Base-by-base conservation (phyloP, 495 filamentous ascomycete species). In the Xylaria palmicola region DNA sequence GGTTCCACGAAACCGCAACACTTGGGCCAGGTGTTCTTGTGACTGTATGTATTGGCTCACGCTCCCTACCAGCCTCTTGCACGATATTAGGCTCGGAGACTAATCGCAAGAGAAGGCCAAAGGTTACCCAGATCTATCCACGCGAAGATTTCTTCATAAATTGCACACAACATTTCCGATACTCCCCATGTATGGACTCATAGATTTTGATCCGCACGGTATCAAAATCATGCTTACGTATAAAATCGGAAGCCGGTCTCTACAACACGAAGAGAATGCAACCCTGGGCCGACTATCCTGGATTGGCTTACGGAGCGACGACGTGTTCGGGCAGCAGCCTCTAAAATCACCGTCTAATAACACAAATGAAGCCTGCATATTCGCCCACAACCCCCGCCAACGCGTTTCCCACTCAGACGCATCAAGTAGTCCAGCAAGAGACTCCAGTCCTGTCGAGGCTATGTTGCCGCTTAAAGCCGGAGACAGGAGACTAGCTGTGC, bases 141-240 rank as follows among this genome's bases (percentile, higher is more conserved):
- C 93, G 0, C 76, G 95, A 32, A 81, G 83, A 43, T 92, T 97
- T 56, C 77, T 90, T 3, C 72, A 74, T 22, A 27, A 71, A n/a
- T 24, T 88, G 0, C 76, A 79, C 1, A 65, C 59, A 0, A 57
- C 56, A 6, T 67, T 66, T 50, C 69, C 75, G 2, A 37, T 66
- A 1, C 68, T 85, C 1, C 81, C 77, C 0, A 81, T 94, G 27
- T 87, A 83, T 57, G 86, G 79, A 1, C 77, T 98, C 0, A 86
- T 92, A 1, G 94, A 98, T 68, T 90, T 86, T 55, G 93, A 98
- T 63, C 90, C 95, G 1, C 84, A 96, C 62, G 94, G 94, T 0
- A 80, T 98, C 50, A 81, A 82, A 4, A 97, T 98, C 58, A 81
- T 94, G 73, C 87, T 88, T 12, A 95, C 87, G 4, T 98, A 96